Percentiles rank a stretch among this genome's conserved stretches.
phyloP scores from a whole-genome alignment of 2,329 filamentous ascomycete species.

The Colletotrichum paranaense region DNA sequence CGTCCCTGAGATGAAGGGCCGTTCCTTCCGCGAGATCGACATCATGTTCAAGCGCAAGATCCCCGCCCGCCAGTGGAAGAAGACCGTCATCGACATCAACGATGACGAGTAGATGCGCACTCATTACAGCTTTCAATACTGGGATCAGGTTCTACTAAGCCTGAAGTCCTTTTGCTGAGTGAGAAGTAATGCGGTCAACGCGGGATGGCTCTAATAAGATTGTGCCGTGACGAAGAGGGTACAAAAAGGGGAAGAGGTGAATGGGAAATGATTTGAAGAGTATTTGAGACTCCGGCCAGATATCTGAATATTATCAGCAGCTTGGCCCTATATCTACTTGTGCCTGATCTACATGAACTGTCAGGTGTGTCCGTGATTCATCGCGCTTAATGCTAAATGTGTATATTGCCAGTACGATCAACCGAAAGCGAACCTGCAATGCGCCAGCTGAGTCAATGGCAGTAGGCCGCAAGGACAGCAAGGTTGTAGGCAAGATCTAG shows the following conservation, averaged over 20 bases:
- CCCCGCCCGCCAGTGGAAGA: conserved; percentile 65
- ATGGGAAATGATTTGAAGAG: neutral
- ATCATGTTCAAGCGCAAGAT: conserved; percentile 67
- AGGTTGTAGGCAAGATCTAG: too few relatives aligned
- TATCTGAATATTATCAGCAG: neutral
- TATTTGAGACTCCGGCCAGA: neutral
- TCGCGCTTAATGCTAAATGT: too few relatives aligned
- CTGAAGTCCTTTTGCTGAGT: neutral
- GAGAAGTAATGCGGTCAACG: neutral
- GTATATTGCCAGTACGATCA: too few relatives aligned
- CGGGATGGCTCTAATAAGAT: neutral
- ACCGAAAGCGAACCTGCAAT: too few relatives aligned
- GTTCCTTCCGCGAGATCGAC: conserved; percentile 71
- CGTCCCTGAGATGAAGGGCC: conserved; percentile 67
- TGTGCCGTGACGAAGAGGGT: neutral
- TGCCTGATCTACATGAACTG: neutral
- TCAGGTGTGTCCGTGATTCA: too few relatives aligned
- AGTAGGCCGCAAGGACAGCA: too few relatives aligned
- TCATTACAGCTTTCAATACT: neutral
- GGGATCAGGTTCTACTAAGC: neutral
- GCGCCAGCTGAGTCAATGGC: too few relatives aligned
- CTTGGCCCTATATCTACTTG: too few relatives aligned
- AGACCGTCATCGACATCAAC: conserved; percentile 65
- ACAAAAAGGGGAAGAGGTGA: neutral
- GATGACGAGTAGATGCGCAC: conserved; percentile 67